Evolutionary conservation across 2,329 filamentous ascomycete species (phyloP).

Genomic region (Elsinoe necatrix): DNA sequence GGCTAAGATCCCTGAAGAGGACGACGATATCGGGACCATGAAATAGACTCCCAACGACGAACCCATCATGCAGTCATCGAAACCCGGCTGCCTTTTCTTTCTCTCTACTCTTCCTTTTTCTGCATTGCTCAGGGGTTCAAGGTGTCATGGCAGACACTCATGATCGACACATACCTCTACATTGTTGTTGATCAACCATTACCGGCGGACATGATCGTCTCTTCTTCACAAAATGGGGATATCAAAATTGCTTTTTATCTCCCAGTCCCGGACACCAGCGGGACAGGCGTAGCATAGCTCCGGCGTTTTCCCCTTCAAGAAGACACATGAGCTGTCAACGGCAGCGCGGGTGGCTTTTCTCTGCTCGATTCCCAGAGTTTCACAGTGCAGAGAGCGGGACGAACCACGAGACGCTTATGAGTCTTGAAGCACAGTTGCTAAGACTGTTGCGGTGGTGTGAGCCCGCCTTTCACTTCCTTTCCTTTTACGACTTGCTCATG

Average conservation of each 20-base stretch:
- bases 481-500: not conserved
- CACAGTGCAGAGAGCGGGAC: not conserved
- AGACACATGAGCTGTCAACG: not conserved
- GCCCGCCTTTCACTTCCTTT: not conserved
- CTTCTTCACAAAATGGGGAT: slow-evolving; percentile 3
- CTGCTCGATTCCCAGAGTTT: not conserved
- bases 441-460: not conserved
- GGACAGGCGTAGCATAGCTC: slow-evolving; percentile 11
- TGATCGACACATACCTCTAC: not conserved
- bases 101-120: not conserved
- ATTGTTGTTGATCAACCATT: not conserved
- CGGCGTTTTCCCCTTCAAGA: not conserved
- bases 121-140: slow-evolving; percentile 11
- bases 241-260: slow-evolving; percentile 2
- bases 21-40: slow-evolving; percentile 2
- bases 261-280: not conserved
- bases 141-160: not conserved
- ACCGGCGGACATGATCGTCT: not conserved
- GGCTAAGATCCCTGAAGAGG: not conserved
- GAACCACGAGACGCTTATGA: not conserved
- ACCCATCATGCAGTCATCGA: not conserved
- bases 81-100: not conserved
- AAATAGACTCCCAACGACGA: not conserved
- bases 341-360: not conserved
- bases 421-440: not conserved